Percentiles rank a stretch among this genome's conserved stretches.
These are phyloP conservation scores for Begonia fuchsioides DNA, from an alignment of 306 rosid genomes.

Conservation along the genomic window DNA sequence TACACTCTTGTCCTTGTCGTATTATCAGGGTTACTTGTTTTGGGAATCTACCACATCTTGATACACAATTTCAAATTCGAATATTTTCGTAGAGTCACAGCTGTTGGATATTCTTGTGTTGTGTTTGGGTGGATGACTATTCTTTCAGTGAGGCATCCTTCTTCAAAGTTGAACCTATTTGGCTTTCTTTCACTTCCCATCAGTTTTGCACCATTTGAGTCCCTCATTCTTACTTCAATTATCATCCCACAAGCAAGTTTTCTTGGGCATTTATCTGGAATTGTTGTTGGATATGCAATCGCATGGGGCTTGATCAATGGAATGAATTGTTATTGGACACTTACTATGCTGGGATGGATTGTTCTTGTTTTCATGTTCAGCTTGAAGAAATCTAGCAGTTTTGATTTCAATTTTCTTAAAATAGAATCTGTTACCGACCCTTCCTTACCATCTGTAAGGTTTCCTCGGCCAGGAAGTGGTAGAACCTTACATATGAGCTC, in stretches of 20 bases:
- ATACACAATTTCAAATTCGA: constrained; percentile 79
- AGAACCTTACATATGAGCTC: constrained; percentile 80
- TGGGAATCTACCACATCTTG: constrained; percentile 67
- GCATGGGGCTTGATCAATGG: constrained; percentile 96
- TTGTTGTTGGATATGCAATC: constrained; percentile 86
- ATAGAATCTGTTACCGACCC: constrained; percentile 78
- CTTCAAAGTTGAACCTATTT: constrained; percentile 73
- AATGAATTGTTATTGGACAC: constrained; percentile 83
- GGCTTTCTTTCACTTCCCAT: constrained; percentile 92
- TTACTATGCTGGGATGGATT: constrained; percentile 80
- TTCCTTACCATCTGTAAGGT: constrained; percentile 70
- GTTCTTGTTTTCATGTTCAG: constrained; percentile 48
- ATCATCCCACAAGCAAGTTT: constrained; percentile 99
- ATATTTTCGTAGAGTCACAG: constrained; percentile 71
- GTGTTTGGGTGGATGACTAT: constrained; percentile 99
- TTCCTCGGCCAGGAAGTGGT: constrained; percentile 53
- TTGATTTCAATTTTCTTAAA: constrained; percentile 63
- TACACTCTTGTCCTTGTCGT: constrained; percentile 78
- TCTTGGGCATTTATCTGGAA: constrained; percentile 93
- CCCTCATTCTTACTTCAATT: constrained; percentile 83
- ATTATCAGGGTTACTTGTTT: constrained; percentile 57
- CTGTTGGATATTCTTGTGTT: constrained; percentile 96
- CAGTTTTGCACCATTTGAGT: constrained; percentile 94
- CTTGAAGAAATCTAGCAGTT: constrained; percentile 69
- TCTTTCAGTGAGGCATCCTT: constrained; percentile 86